Conservation (phyloP, 1,284 basidiomycete genomes). For the Amylostereum areolatum region DNA sequence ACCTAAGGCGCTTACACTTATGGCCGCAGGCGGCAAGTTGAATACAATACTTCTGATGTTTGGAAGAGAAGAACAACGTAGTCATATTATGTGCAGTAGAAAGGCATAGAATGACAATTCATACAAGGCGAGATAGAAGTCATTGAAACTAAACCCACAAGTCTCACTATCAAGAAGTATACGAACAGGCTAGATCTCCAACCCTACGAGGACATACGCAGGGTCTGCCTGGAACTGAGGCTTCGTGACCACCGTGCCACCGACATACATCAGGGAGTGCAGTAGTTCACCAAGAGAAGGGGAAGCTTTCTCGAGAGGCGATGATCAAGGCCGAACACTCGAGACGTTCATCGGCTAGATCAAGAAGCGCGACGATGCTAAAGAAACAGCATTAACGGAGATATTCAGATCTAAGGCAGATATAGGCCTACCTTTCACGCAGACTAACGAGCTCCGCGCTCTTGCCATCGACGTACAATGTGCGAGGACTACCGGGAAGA, state of each 20-base stretch:
- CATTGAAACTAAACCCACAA: no score
- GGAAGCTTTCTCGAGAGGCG: constrained; percentile 56
- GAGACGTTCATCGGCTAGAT: constrained; percentile 74
- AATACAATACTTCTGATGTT: no score
- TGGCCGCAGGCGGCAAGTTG: no score
- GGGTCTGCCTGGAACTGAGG: constrained; percentile 68
- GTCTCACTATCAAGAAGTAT: no score
- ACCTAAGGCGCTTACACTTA: no score
- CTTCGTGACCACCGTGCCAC: constrained; percentile 69
- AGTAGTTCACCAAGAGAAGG: constrained; percentile 55
- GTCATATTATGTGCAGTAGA: no score
- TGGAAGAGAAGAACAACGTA: neutral
- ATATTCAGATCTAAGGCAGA: constrained; percentile 5
- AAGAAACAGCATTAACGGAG: constrained; percentile 2
- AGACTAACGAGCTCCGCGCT: constrained; percentile 69
- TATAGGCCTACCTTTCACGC: constrained; percentile 60
- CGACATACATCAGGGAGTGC: constrained; percentile 80
- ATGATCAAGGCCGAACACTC: constrained; percentile 74
- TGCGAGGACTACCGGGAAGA: constrained; percentile 62
- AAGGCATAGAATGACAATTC: no score
- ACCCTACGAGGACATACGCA: constrained; percentile 68
- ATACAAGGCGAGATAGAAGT: no score
- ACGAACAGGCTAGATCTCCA: constrained; percentile 74
- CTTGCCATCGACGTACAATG: constrained; percentile 77
- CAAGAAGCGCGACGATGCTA: constrained; percentile 77